Base-by-base conservation (phyloP, 2,329 filamentous ascomycete species). In the Daldinia sp. region DNA sequence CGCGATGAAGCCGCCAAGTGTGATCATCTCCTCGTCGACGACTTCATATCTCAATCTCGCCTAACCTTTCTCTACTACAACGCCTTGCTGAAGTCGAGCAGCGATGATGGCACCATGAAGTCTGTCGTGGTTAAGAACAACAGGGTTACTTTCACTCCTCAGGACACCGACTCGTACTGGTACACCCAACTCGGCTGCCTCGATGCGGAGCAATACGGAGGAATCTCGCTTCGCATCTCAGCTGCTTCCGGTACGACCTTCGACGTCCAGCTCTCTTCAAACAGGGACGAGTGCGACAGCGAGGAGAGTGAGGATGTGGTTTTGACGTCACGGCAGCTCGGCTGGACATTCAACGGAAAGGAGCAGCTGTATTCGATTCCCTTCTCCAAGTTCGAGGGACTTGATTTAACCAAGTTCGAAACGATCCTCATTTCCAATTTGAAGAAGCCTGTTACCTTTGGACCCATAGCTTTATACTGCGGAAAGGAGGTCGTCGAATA, bases 11-110 rank as follows among this genome's bases (percentile, higher is more conserved):
- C 56, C 1, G 65, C 66, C 0, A 67, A 70, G 0, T 87, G 85
- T 73, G 76, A 78, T 10, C 75, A 79, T 39, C 77, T 86, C 6
- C 74, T 87, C 28, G 81, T 89, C 60, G 88, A 90, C 69, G 88
- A 90, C 78, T 90, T 86, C 83, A 82, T 82, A 60, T 89, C 87
- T 7, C 88, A 90, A 74, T 89, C 87, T 5, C 86, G 87, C 33
- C 77, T 89, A 59, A 88, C 85, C 1, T 90, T 90, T 77, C 78
- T 90, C 15, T 86, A 81, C 73, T 89, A 89, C 80, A 90, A 90
- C 74, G 82, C 87, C 41, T 79, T 89, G 78, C 79, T 85, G 2
- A 79, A 85, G 69, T 81, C 87, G 3, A 85, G 85, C 5, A 87
- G 86, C 37, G 86, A 88, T 69, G 88, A 89, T 74, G 83, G 78